phyloP scores from a whole-genome alignment of 805 yeast species.

The Candida maltosa region DNA sequence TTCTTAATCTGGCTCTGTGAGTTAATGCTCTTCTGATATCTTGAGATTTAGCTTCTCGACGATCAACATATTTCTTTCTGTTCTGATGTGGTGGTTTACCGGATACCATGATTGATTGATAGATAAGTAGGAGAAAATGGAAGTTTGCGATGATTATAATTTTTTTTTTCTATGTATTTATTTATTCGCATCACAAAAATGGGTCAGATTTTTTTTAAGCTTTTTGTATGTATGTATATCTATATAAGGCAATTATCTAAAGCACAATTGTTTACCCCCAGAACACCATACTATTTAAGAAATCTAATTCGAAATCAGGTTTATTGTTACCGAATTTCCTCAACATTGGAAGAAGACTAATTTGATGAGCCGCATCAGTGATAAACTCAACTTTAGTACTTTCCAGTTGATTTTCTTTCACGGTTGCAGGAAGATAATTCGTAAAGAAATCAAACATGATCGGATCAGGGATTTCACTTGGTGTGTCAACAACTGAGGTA shows the following conservation, averaged over 20 bases:
- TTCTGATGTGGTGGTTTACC: no score
- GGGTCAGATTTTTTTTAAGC: no score
- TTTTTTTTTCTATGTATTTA: no score
- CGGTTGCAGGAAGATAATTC: constrained; percentile 23
- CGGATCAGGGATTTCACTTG: constrained; percentile 29
- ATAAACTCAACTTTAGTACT: constrained; percentile 19
- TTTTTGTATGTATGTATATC: no score
- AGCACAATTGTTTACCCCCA: no score
- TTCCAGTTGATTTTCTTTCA: constrained; percentile 1
- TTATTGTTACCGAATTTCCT: constrained; percentile 24
- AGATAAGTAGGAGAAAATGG: no score
- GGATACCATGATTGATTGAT: no score
- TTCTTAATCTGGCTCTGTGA: constrained; percentile 78
- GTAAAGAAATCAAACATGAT: constrained; percentile 35
- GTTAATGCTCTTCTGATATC: constrained; percentile 77
- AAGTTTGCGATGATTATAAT: no score
- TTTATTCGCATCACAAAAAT: no score
- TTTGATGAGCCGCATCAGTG: constrained; percentile 15
- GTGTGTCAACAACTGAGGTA: constrained; percentile 31
- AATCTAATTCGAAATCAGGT: constrained; percentile 31
- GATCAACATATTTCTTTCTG: constrained; percentile 9
- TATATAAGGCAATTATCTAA: no score
- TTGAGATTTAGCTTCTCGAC: constrained; percentile 39
- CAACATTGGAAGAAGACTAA: constrained; percentile 31
- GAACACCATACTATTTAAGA: constrained; percentile 27